Conservation (phyloP, 1,284 basidiomycete genomes). For the Bondarzewia mesenterica region DNA sequence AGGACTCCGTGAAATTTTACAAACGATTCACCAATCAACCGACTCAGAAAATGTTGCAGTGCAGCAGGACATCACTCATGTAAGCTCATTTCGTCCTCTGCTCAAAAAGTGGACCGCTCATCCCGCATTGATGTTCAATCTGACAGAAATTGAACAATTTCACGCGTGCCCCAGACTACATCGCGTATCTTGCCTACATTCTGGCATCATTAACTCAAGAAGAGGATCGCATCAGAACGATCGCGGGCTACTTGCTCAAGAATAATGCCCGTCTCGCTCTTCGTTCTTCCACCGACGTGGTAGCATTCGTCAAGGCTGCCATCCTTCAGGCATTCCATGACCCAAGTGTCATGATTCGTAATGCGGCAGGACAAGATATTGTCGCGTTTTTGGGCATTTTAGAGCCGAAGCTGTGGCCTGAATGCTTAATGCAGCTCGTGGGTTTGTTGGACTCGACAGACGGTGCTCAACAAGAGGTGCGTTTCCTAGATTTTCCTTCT, state of each 20-base stretch:
- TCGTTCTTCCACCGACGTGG: slow-evolving; percentile 56
- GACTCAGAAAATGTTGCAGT: slow-evolving; percentile 57
- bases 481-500: slow-evolving; percentile 21
- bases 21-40: slow-evolving; percentile 81
- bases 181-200: slow-evolving; percentile 94
- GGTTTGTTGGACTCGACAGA: slow-evolving; percentile 69
- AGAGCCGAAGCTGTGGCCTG: slow-evolving; percentile 88
- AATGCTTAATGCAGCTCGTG: slow-evolving; percentile 81
- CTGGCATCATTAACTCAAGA: slow-evolving; percentile 76
- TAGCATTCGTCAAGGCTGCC: slow-evolving; percentile 76
- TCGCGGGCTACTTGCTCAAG: slow-evolving; percentile 96
- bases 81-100: slow-evolving; percentile 27
- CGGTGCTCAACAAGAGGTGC: slow-evolving; percentile 76
- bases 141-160: slow-evolving; percentile 82
- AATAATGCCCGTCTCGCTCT: slow-evolving; percentile 81
- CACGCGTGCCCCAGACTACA: slow-evolving; percentile 87
- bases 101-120: slow-evolving; percentile 17
- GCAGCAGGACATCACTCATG: slow-evolving; percentile 71
- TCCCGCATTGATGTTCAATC: slow-evolving; percentile 14
- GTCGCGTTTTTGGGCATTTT: slow-evolving; percentile 80
- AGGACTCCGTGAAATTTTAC: slow-evolving; percentile 77
- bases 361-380: slow-evolving; percentile 87
- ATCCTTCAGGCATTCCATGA: slow-evolving; percentile 80
- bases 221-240: slow-evolving; percentile 86
- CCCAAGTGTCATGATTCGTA: slow-evolving; percentile 77